A percentile compares a stretch with the other conserved stretches of the same genome.
phyloP scores from a whole-genome alignment of 2,329 filamentous ascomycete species.

The Pseudocercospora ulei region DNA sequence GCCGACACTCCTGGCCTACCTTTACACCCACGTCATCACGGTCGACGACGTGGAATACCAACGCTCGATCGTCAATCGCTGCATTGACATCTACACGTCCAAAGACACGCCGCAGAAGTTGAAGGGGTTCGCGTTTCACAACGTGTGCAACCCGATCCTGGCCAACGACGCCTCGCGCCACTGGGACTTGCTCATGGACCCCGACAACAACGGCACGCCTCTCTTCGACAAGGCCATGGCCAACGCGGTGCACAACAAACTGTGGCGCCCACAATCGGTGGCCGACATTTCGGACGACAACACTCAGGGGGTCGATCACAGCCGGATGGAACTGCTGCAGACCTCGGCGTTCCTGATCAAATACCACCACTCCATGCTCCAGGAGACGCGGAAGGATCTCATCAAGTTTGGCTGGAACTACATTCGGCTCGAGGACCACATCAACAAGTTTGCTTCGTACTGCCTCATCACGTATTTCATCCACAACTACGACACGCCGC shows the following conservation, averaged over 20 bases:
- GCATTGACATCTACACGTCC: slow-evolving; percentile 75
- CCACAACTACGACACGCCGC: slow-evolving; percentile 86
- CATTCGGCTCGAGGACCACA: slow-evolving; percentile 93
- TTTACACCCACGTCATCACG: slow-evolving; percentile 75
- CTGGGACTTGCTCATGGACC: slow-evolving; percentile 50
- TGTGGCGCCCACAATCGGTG: slow-evolving; percentile 78
- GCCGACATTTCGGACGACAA: slow-evolving; percentile 71
- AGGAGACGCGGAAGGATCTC: slow-evolving; percentile 90
- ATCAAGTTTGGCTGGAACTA: slow-evolving; percentile 99
- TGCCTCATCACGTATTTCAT: slow-evolving; percentile 97
- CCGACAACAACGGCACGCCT: slow-evolving; percentile 51
- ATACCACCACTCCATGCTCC: slow-evolving; percentile 77
- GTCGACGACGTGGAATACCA: slow-evolving; percentile 79
- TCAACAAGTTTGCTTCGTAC: slow-evolving; percentile 98
- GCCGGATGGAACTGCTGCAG: slow-evolving; percentile 89
- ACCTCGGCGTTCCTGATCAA: slow-evolving; percentile 92
- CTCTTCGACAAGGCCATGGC: slow-evolving; percentile 81
- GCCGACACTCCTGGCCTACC: slow-evolving; percentile 66
- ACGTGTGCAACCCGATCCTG: slow-evolving; percentile 90
- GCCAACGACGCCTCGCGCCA: slow-evolving; percentile 90
- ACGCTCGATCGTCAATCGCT: slow-evolving; percentile 69
- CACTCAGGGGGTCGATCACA: slow-evolving; percentile 83
- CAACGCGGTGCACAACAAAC: slow-evolving; percentile 78
- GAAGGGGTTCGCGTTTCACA: slow-evolving; percentile 84
- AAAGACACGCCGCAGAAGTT: slow-evolving; percentile 73